phyloP scores from a whole-genome alignment of 2,329 filamentous ascomycete species.

The Pseudofabraea citricarpa region DNA sequence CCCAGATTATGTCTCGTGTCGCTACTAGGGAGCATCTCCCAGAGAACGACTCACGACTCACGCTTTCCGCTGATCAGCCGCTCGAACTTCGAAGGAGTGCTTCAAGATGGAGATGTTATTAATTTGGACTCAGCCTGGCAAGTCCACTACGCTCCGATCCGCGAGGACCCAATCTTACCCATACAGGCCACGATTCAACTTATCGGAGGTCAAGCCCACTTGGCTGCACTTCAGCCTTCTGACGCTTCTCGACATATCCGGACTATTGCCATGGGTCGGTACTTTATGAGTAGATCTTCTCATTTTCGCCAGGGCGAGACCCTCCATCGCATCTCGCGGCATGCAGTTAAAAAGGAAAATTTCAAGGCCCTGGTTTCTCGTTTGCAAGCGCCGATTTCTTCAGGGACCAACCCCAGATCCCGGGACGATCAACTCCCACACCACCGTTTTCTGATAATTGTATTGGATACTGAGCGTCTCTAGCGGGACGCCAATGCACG shows the following conservation, averaged over 20 bases:
- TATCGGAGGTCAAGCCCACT: neutral
- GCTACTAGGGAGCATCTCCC: too few relatives aligned
- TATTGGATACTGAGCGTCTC: too few relatives aligned
- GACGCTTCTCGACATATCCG: neutral
- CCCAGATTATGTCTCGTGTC: too few relatives aligned
- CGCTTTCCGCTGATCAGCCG: neutral
- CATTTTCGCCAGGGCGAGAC: neutral
- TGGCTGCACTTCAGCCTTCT: too few relatives aligned
- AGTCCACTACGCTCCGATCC: neutral
- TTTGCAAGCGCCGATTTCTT: neutral
- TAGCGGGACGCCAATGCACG: too few relatives aligned
- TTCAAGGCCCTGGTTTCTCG: too few relatives aligned
- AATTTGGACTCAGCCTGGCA: neutral
- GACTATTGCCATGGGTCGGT: neutral
- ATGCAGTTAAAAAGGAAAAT: too few relatives aligned
- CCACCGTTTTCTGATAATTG: too few relatives aligned
- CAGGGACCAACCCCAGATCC: neutral
- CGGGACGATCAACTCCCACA: neutral
- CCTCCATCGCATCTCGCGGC: neutral
- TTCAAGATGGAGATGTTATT: neutral
- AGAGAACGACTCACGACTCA: neutral
- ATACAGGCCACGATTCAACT: neutral
- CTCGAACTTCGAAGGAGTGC: neutral
- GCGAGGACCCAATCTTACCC: constrained; percentile 1
- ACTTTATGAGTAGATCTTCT: too few relatives aligned